phyloP scores from a whole-genome alignment of 2,329 filamentous ascomycete genomes.

The Curvularia verruculosa region DNA sequence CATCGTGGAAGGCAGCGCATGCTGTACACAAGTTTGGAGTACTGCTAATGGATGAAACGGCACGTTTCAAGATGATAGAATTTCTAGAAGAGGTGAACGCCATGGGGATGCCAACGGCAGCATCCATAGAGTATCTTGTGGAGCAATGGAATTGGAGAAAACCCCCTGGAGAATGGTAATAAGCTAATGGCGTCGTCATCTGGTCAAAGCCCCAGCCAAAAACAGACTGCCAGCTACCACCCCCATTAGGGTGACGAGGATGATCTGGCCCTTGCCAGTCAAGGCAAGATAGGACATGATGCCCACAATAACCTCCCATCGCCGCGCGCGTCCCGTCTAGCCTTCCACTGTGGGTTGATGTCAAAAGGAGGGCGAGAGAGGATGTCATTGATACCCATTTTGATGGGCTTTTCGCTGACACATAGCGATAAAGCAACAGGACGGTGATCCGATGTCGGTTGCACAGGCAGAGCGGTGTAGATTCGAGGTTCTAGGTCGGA shows the following conservation, averaged over 20 bases:
- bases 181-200: conserved; percentile 14
- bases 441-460: conserved; percentile 86
- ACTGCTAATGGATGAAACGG: conserved; percentile 11
- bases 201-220: conserved; percentile 27
- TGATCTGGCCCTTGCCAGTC: conserved; percentile 54
- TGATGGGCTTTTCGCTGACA: conserved; percentile 63
- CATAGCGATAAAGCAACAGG: conserved; percentile 75
- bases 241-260: conserved; percentile 44
- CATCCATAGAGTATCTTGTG: conserved; percentile 17
- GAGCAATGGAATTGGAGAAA: conserved; percentile 20
- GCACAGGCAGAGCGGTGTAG: conserved; percentile 78
- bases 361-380: conserved; percentile 61
- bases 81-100: conserved; percentile 27
- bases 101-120: conserved; percentile 22
- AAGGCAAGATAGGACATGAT: conserved; percentile 60
- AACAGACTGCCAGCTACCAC: conserved; percentile 36
- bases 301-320: conserved; percentile 66
- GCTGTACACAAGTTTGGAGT: conserved; percentile 23
- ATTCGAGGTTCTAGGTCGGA: conserved; percentile 60
- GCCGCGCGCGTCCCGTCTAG: conserved; percentile 60
- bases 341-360: conserved; percentile 63
- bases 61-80: conserved; percentile 22
- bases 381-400: conserved; percentile 43
- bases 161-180: not conserved
- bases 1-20: conserved; percentile 19